Conservation (phyloP, 2,329 filamentous ascomycete genomes). For the Whalleya microplaca region DNA sequence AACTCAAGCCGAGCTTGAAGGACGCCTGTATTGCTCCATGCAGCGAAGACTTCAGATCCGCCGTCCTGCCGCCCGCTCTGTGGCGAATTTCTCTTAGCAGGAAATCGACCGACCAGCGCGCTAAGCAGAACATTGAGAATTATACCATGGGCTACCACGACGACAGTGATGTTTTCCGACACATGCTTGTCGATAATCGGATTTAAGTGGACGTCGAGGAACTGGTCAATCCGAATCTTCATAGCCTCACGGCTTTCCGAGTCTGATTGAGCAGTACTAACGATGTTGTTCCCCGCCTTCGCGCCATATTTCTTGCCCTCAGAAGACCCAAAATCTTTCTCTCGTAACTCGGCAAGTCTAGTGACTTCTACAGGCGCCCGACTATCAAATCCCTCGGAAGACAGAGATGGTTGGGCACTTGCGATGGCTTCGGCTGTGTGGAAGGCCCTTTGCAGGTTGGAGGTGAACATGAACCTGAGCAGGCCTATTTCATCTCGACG, state of each 20-base stretch:
- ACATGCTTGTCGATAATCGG: constrained; percentile 51
- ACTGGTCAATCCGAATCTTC: constrained; percentile 63
- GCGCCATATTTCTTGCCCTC: constrained; percentile 65
- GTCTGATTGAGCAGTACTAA: constrained; percentile 38
- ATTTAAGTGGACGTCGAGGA: constrained; percentile 66
- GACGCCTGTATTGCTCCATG: constrained; percentile 57
- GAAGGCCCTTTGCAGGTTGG: constrained; percentile 73
- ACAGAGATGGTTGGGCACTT: constrained; percentile 50
- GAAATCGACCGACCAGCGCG: constrained; percentile 61
- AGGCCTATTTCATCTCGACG: constrained; percentile 31
- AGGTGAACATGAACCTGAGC: constrained; percentile 73
- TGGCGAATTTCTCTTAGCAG: constrained; percentile 14
- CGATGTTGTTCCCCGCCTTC: constrained; percentile 40
- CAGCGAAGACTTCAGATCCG: constrained; percentile 33
- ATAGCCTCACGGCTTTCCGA: constrained; percentile 72
- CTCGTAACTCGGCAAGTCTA: constrained; percentile 59
- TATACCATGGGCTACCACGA: constrained; percentile 82
- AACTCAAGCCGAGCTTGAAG: constrained; percentile 31
- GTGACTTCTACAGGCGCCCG: constrained; percentile 38
- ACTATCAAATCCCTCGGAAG: neutral
- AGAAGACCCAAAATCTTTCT: constrained; percentile 74
- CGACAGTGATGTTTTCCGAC: constrained; percentile 49
- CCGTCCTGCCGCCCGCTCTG: constrained; percentile 16
- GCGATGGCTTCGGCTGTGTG: constrained; percentile 71
- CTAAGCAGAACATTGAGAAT: constrained; percentile 73